A percentile compares a stretch with the other conserved stretches of the same genome.
Conservation (phyloP, 768 basidiomycete species). For the Suillus weaverae region DNA sequence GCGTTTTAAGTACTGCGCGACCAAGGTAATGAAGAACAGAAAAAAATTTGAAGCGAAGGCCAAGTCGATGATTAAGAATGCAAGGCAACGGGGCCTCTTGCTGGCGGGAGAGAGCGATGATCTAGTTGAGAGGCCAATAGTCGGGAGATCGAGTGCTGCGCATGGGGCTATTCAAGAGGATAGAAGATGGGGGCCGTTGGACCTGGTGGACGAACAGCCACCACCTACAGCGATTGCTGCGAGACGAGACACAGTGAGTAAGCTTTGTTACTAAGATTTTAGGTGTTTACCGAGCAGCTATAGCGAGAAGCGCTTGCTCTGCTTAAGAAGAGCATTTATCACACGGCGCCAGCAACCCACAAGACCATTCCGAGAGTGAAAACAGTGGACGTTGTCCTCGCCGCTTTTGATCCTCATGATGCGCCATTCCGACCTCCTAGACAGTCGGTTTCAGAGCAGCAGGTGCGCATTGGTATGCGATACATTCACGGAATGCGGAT, state of each 20-base stretch:
- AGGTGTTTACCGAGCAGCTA: neutral
- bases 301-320: conserved; percentile 57
- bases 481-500: conserved; percentile 56
- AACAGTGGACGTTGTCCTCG: conserved; percentile 43
- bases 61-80: conserved; percentile 42
- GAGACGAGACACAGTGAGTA: conserved; percentile 61
- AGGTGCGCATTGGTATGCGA: conserved; percentile 39
- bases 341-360: conserved; percentile 55
- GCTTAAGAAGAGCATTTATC: conserved; percentile 55
- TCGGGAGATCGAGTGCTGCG: neutral
- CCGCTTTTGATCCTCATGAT: conserved; percentile 51
- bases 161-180: conserved; percentile 38
- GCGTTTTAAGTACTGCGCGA: conserved; percentile 43
- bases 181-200: conserved; percentile 54
- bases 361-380: conserved; percentile 49
- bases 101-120: conserved; percentile 13
- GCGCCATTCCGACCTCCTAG: conserved; percentile 45
- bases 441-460: conserved; percentile 60
- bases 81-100: conserved; percentile 47
- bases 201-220: conserved; percentile 65
- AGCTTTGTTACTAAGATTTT: neutral
- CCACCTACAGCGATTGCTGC: conserved; percentile 73
- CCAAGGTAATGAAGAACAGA: conserved; percentile 44
- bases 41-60: conserved; percentile 47
- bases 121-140: conserved; percentile 6